Evolutionary conservation across 208 protist genomes (phyloP).

Genomic region (Crithidia expoeki): DNA sequence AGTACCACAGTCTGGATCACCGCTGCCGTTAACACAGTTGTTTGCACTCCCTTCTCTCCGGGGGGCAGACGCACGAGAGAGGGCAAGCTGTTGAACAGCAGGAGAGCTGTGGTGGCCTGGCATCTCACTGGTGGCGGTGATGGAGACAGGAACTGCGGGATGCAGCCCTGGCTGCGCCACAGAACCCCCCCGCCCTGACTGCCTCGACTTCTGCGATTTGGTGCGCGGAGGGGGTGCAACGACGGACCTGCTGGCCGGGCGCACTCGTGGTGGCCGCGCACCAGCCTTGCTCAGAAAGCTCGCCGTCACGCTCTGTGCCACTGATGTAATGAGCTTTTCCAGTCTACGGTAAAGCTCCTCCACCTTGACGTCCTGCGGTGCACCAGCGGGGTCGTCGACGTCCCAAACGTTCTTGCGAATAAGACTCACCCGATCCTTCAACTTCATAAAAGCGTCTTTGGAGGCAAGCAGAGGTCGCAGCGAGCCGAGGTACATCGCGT

Average conservation of each 20-base stretch:
- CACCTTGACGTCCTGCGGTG: slow-evolving; percentile 51
- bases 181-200: neutral
- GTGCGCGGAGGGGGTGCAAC: neutral
- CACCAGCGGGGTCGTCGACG: slow-evolving; percentile 54
- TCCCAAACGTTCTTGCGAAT: slow-evolving; percentile 64
- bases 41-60: neutral
- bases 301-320: slow-evolving; percentile 67
- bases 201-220: neutral
- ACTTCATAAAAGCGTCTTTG: slow-evolving; percentile 40
- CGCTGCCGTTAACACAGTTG: neutral
- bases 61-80: neutral
- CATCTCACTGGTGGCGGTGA: neutral
- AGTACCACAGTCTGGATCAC: neutral
- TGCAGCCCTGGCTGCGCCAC: neutral
- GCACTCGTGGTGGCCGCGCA: slow-evolving; percentile 21
- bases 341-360: slow-evolving; percentile 52
- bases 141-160: neutral
- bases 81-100: neutral
- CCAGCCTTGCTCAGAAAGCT: slow-evolving; percentile 57
- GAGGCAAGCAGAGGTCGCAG: slow-evolving; percentile 58
- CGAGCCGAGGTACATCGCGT: slow-evolving; percentile 40
- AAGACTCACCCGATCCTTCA: slow-evolving; percentile 35
- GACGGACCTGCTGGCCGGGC: neutral
- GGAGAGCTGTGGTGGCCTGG: neutral
- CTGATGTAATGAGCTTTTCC: slow-evolving; percentile 33